Conservation (phyloP, 306 rosid genomes). For the Fagus sylvatica region DNA sequence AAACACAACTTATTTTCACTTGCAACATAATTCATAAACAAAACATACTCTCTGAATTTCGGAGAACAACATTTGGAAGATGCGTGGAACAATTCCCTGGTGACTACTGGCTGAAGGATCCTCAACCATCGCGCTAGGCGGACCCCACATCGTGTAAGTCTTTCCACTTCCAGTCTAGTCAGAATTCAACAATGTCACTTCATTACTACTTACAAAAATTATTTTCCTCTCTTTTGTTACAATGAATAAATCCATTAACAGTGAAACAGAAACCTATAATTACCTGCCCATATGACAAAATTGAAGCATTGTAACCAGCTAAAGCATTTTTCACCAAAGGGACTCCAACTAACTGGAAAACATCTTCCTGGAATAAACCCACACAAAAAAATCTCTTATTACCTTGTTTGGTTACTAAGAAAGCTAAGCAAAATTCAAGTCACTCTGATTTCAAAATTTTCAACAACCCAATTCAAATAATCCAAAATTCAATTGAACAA, state of each 20-base stretch:
- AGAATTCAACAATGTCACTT: conserved; percentile 5
- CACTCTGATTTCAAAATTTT: background rate
- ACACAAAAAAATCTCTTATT: conserved; percentile 17
- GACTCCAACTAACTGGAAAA: conserved; percentile 71
- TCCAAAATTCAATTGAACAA: background rate
- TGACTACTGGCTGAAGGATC: conserved; percentile 48
- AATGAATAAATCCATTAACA: background rate
- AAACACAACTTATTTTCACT: background rate
- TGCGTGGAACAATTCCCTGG: conserved; percentile 86
- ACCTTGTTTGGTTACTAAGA: conserved; percentile 14
- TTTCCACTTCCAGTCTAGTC: conserved; percentile 87
- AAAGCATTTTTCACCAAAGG: conserved; percentile 80
- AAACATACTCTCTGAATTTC: conserved; percentile 78
- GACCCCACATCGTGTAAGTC: conserved; percentile 96
- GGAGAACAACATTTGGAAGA: conserved; percentile 69
- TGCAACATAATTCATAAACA: conserved; percentile 8
- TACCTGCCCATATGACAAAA: conserved; percentile 95
- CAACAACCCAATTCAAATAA: background rate
- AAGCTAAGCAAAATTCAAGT: background rate
- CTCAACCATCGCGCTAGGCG: conserved; percentile 81
- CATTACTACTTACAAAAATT: background rate
- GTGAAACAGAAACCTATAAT: conserved; percentile 4
- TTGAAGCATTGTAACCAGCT: conserved; percentile 87
- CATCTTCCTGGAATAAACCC: conserved; percentile 63
- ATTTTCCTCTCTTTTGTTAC: too few species aligned